These are phyloP conservation scores for Rhizoctonia solani DNA, from an alignment of 1,284 basidiomycete species.

Conservation along the genomic window DNA sequence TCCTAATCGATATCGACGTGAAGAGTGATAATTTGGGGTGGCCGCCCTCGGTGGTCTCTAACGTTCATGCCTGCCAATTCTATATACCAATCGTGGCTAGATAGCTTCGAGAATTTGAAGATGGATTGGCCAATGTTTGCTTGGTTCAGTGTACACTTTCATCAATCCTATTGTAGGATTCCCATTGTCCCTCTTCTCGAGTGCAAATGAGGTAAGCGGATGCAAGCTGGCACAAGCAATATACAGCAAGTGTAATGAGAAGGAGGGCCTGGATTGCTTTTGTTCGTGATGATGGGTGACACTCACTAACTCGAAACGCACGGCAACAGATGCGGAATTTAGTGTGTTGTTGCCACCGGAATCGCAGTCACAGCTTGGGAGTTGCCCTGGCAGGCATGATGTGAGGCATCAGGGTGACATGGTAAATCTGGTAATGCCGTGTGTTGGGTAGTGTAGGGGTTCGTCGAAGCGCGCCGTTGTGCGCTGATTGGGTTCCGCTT, in stretches of 20 bases:
- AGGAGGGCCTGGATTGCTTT: too few species aligned
- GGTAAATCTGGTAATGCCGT: not conserved
- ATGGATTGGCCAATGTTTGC: constrained; percentile 7
- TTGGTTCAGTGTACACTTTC: constrained; percentile 8
- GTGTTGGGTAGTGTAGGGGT: constrained; percentile 7
- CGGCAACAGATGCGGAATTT: not conserved
- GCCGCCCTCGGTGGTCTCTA: not conserved
- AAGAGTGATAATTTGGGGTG: not conserved
- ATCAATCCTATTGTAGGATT: constrained; percentile 24
- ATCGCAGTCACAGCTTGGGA: not conserved
- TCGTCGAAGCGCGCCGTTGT: constrained; percentile 10
- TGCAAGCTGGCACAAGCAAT: not conserved
- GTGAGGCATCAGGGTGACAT: not conserved
- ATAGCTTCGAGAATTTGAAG: not conserved
- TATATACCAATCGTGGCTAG: constrained; percentile 18
- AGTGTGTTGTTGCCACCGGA: not conserved
- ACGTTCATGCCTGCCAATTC: not conserved
- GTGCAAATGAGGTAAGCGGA: not conserved
- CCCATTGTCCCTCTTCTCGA: constrained; percentile 5
- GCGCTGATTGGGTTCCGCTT: constrained; percentile 13
- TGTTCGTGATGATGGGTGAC: constrained; percentile 3
- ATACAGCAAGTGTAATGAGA: too few species aligned
- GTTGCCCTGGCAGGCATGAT: not conserved
- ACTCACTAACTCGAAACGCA: not conserved
- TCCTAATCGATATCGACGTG: too few species aligned